Conservation (phyloP, 2,329 filamentous ascomycete species). For the Ilyonectria robusta region DNA sequence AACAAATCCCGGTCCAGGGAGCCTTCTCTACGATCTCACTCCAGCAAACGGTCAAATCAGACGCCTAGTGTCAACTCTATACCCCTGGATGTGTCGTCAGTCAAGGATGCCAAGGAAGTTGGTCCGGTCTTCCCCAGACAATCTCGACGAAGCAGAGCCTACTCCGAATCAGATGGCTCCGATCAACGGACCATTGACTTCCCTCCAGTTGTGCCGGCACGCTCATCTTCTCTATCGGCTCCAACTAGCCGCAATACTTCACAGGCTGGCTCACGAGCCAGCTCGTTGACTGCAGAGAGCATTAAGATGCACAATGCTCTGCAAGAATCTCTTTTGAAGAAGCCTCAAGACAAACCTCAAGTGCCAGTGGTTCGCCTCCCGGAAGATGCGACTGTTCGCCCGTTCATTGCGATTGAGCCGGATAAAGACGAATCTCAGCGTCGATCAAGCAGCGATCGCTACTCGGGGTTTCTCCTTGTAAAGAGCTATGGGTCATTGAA, state of each 20-base stretch:
- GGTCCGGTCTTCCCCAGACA: conserved; percentile 58
- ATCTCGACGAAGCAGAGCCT: conserved; percentile 57
- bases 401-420: conserved; percentile 38
- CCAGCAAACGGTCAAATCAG: conserved; percentile 68
- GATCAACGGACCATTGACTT: conserved; percentile 73
- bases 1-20: conserved; percentile 65
- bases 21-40: conserved; percentile 73
- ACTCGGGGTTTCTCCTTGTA: conserved; percentile 68
- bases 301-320: conserved; percentile 67
- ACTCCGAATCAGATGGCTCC: conserved; percentile 64
- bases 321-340: conserved; percentile 46
- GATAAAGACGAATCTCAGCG: conserved; percentile 52
- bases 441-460: conserved; percentile 62
- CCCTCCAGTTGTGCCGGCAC: conserved; percentile 69
- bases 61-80: conserved; percentile 63
- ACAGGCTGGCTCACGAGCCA: conserved; percentile 64
- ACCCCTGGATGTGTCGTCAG: conserved; percentile 58
- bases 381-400: conserved; percentile 24
- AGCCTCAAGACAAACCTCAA: conserved; percentile 21
- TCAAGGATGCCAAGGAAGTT: conserved; percentile 52
- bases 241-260: conserved; percentile 72
- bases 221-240: conserved; percentile 74
- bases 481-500: conserved; percentile 69
- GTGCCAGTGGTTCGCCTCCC: conserved; percentile 36
- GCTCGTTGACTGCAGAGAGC: conserved; percentile 72